Evolutionary conservation across 225 moss, liverwort and hornwort species (phyloP).

Genomic region (Marchantia polymorpha): DNA sequence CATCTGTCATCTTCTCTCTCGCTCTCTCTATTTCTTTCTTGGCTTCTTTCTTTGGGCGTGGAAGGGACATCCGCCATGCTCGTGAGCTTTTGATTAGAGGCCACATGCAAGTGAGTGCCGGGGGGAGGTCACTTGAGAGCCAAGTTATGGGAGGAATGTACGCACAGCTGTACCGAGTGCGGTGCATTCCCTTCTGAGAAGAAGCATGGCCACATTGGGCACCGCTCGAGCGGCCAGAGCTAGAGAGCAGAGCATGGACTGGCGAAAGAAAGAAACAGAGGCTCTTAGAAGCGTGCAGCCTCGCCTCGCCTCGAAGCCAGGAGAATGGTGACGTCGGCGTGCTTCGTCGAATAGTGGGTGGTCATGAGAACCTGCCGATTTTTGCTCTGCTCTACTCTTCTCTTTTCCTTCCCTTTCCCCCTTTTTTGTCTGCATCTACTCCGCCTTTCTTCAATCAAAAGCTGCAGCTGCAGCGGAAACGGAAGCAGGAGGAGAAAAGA

Average conservation of each 20-base stretch:
- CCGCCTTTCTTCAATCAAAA: not conserved
- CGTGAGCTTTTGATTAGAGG: no score
- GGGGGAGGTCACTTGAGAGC: not conserved
- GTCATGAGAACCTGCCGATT: no score
- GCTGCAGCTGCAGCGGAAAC: no score
- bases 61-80: no score
- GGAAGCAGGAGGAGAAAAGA: no score
- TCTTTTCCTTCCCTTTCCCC: not conserved
- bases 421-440: not conserved
- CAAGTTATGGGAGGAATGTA: slow-evolving; percentile 1
- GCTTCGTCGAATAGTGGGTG: not conserved
- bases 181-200: not conserved
- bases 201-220: not conserved
- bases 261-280: not conserved
- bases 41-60: not conserved
- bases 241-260: not conserved
- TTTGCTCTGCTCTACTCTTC: no score
- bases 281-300: no score
- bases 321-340: not conserved
- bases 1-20: not conserved
- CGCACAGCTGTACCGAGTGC: not conserved
- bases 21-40: not conserved
- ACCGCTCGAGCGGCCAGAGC: not conserved
- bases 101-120: no score
- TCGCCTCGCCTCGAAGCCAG: not conserved